These are phyloP conservation scores for Asterochloris erici DNA, from an alignment of 139 green algal species.

Conservation along the genomic window DNA sequence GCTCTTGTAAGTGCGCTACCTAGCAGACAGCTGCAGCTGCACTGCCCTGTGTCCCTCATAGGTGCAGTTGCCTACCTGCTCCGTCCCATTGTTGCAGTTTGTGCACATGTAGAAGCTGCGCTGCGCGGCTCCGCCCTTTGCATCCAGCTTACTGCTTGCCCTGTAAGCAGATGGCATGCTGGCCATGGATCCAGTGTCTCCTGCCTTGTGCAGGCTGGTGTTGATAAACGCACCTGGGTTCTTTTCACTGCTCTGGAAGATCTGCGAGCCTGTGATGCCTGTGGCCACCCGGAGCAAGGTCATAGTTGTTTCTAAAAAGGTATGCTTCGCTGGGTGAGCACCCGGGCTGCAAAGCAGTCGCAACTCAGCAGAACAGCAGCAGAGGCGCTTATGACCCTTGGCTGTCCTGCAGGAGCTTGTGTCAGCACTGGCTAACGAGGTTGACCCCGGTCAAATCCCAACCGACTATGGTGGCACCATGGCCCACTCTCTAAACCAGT, in stretches of 20 bases:
- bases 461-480: constrained; percentile 8
- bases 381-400: neutral
- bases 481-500: neutral
- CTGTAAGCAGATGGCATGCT: too few relatives aligned
- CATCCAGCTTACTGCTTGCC: too few relatives aligned
- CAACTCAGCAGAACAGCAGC: neutral
- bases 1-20: too few relatives aligned
- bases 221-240: constrained; percentile 10
- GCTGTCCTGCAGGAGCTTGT: constrained; percentile 7
- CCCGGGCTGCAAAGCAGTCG: neutral
- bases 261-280: constrained; percentile 16
- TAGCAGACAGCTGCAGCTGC: too few relatives aligned
- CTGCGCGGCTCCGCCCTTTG: too few relatives aligned
- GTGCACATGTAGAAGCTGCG: too few relatives aligned
- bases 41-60: too few relatives aligned
- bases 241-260: constrained; percentile 16
- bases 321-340: neutral
- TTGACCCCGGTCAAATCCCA: neutral
- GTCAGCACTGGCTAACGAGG: constrained; percentile 5
- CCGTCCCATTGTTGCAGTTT: too few relatives aligned
- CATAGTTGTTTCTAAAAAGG: constrained; percentile 6
- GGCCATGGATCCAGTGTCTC: too few relatives aligned
- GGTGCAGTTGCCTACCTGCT: too few relatives aligned
- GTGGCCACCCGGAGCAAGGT: constrained; percentile 10
- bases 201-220: constrained; percentile 8